These are phyloP conservation scores for Phytophthora uliginosa DNA, from an alignment of 352 stramenopile genomes.

Conservation along the genomic window DNA sequence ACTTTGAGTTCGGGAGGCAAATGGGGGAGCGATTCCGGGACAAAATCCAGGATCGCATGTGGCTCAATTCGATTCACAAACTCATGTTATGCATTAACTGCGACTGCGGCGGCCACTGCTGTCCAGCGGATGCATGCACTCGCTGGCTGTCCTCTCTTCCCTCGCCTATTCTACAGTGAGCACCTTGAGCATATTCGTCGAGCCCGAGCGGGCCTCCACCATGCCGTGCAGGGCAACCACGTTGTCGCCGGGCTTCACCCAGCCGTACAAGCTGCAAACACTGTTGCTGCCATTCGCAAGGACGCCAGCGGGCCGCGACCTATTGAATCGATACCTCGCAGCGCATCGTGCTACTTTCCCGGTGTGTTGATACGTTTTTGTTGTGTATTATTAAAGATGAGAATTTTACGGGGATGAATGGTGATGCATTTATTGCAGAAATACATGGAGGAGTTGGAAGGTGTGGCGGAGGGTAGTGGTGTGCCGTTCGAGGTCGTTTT, in stretches of 20 bases:
- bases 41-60: slow-evolving; percentile 60
- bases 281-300: slow-evolving; percentile 65
- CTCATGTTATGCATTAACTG: slow-evolving; percentile 27
- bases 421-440: slow-evolving; percentile 38
- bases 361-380: slow-evolving; percentile 27
- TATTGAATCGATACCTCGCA: slow-evolving; percentile 60
- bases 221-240: slow-evolving; percentile 93
- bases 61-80: slow-evolving; percentile 41
- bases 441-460: slow-evolving; percentile 75
- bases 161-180: slow-evolving; percentile 83
- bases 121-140: background rate
- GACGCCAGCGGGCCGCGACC: slow-evolving; percentile 42
- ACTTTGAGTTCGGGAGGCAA: slow-evolving; percentile 66
- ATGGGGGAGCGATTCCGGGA: slow-evolving; percentile 59
- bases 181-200: slow-evolving; percentile 95
- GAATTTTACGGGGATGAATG: background rate
- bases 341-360: slow-evolving; percentile 64
- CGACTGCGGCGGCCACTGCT: too few species aligned
- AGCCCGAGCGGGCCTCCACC: slow-evolving; percentile 88
- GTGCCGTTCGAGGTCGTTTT: slow-evolving; percentile 77
- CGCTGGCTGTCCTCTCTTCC: background rate
- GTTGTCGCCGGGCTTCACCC: slow-evolving; percentile 89
- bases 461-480: slow-evolving; percentile 65
- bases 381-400: background rate
- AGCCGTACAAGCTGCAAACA: slow-evolving; percentile 79